Base-by-base conservation (phyloP, 495 filamentous ascomycete species). In the Trichoderma erinaceum region DNA sequence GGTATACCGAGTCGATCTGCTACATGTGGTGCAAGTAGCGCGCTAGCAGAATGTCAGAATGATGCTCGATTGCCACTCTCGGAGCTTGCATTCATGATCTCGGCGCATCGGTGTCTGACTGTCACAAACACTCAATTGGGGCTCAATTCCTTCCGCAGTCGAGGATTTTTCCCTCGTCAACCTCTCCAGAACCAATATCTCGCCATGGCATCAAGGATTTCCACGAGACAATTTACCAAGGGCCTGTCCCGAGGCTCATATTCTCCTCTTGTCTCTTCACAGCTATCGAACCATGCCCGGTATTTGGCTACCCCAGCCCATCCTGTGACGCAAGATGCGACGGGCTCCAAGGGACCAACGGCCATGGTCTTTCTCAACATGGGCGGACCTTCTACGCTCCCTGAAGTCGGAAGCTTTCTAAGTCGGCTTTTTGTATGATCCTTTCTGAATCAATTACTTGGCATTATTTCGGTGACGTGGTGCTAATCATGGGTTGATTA, bases 331-430 rank as follows among this genome's bases (percentile, higher is more conserved):
- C 90, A 92, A 73, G 81, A 89, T 85, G 68, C 74, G 8, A 66
- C 71, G 16, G 78, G 77, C 13, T 81, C 80, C 3, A 79, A 78
- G 64, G 84, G 84, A 5, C 83, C 83, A n/a, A 99, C 96, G 0
- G 96, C 96, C 48, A 97, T 99, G 86, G 94, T 99, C 7, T 97
- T 99, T 70, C 85, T 99, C 77, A 99, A 99, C 80, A 99, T 99
- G 96, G 96, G 96, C 67, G 96, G 96, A 12, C 96, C 96, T 8
- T 92, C 92, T 16, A 97, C 90, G 7, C 87, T 88, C 13, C 83
- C 88, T 67, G 92, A 98, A 81, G 96, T 99, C 23, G 88, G 88
- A 68, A 87, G 89, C 75, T 99, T 98, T 71, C 83, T 99, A n/a
- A 95, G 89, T 78, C 86, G 92, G 72, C 78, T 99, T 73, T 99